Base-by-base conservation (phyloP, 495 filamentous ascomycete genomes). In the Aspergillus avenaceus region DNA sequence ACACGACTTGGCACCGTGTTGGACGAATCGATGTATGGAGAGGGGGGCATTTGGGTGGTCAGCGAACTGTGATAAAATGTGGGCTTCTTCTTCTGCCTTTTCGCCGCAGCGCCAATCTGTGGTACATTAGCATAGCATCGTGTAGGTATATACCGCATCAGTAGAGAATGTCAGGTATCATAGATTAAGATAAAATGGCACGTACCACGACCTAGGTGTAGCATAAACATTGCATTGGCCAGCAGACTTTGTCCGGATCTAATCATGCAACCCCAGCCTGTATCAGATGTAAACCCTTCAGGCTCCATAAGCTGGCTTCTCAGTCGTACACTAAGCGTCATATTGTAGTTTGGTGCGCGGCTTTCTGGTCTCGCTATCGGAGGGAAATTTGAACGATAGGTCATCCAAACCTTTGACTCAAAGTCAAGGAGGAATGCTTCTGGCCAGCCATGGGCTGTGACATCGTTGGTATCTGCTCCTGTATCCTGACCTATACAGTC, bases 231-330 rank as follows among this genome's bases (percentile, higher is more conserved):
- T 4, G 92, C 78, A 63, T 97, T 97, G 28, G 91, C 93, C 26
- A 99, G 73, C 13, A 99, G 73, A 57, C 89, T 88, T 70, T 99
- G 95, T 9, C 93, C 95, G 0, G 92, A 96, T 57, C 95, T 78
- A 55, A 99, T 97, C 95, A 99, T 99, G 61, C 95, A 99, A 1
- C 95, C 95, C 91, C 95, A 99, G 27, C 93, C 93, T 0, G 88
- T 89, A 67, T 99, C 95, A 2, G 88, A 92, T 18, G 89, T 85
- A 71, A 99, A 99, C 16, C 90, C 91, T 21, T 76, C 75, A 23
- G 88, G 78, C 47, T 93, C 89, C 23, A 82, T 80, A 24, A 97
- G 75, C 59, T 91, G 88, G 37, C 77, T 92, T 58, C 89, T 82
- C 49, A 97, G 67, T 28, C 89, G 85, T 62, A 96, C 91, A 16